A percentile compares a stretch with the other conserved stretches of the same genome.
phyloP scores from a whole-genome alignment of 139 green algal genomes.

The Chlorella sp. region DNA sequence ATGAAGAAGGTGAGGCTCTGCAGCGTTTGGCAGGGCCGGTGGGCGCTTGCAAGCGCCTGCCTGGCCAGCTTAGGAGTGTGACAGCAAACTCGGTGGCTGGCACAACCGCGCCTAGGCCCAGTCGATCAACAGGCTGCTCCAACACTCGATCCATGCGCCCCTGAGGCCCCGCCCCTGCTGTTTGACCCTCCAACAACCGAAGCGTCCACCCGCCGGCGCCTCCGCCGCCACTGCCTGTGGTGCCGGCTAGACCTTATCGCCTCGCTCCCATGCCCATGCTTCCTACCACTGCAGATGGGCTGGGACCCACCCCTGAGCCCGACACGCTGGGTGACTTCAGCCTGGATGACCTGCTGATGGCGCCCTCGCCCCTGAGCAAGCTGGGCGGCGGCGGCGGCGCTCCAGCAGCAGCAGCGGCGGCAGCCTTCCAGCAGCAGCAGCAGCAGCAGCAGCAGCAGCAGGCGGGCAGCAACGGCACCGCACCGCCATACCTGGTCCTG shows the following conservation, averaged over 20 bases:
- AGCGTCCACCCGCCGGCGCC: too few species aligned
- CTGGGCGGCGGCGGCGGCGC: neutral
- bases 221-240: too few species aligned
- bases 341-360: neutral
- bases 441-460: neutral
- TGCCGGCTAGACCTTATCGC: neutral
- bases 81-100: neutral
- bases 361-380: neutral
- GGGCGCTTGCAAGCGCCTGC: neutral
- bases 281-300: constrained; percentile 3
- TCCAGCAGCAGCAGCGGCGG: neutral
- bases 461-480: neutral
- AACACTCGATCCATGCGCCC: too few species aligned
- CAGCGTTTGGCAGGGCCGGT: neutral
- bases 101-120: too few species aligned
- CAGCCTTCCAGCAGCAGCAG: neutral
- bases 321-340: too few species aligned
- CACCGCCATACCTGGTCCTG: neutral
- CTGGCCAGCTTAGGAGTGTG: neutral
- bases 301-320: too few species aligned
- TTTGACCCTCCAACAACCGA: neutral
- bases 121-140: too few species aligned
- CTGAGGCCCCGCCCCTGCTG: too few species aligned
- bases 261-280: neutral
- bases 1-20: neutral